phyloP scores from a whole-genome alignment of 371 early-diverging fungal species.

The Zychaea mexicana region DNA sequence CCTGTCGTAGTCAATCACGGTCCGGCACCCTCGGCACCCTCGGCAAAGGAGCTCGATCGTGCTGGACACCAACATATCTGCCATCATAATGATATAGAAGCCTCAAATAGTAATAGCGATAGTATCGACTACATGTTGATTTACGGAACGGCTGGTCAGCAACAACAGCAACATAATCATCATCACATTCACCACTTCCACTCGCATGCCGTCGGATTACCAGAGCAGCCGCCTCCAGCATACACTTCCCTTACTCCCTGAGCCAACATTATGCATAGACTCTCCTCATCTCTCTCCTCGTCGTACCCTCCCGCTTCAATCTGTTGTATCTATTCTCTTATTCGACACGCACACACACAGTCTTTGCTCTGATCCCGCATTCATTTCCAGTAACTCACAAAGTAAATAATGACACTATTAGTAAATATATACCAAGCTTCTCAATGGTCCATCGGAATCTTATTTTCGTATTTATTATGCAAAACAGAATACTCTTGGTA shows the following conservation, averaged over 20 bases:
- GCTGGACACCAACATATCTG: neutral
- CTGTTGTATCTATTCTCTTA: too few relatives aligned
- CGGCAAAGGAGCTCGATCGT: constrained; percentile 3
- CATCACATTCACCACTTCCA: neutral
- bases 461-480: neutral
- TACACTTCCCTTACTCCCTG: constrained; percentile 7
- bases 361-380: too few relatives aligned
- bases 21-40: constrained; percentile 10
- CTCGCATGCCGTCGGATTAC: neutral
- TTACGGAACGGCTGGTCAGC: neutral
- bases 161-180: neutral
- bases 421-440: too few relatives aligned
- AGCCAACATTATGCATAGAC: neutral
- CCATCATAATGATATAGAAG: neutral
- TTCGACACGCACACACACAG: too few relatives aligned
- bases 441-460: too few relatives aligned
- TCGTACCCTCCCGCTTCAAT: neutral
- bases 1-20: neutral
- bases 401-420: too few relatives aligned
- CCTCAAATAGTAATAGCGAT: neutral
- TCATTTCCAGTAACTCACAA: too few relatives aligned
- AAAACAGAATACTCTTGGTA: too few relatives aligned
- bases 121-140: neutral
- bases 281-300: neutral
- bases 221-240: constrained; percentile 12